Evolutionary conservation across 768 basidiomycete species (phyloP), one percentile per base, ranked within the genome.

Genomic region (Pleurotus tuber-regium): DNA sequence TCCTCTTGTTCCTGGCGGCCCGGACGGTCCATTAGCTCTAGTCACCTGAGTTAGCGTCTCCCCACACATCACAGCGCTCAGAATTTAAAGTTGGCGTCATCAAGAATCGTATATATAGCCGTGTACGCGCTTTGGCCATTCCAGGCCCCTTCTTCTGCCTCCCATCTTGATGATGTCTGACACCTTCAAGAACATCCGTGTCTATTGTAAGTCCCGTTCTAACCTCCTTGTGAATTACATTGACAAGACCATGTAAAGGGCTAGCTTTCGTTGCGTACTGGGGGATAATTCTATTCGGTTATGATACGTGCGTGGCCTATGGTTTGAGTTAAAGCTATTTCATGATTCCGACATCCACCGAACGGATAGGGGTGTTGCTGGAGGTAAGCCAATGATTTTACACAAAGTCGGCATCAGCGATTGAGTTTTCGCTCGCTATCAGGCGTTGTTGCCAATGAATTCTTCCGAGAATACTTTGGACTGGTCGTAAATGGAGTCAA

Each of bases 251-350:
- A 24, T 14, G 46, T 21, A 47, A 14, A 89, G 87, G 84, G 78
- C 66, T 89, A 58, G 87, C 86, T 1, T 84, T 89, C 61, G 69
- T 86, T 53, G 83, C 75, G 0, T 89, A 89, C 65, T 87, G 84
- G 83, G 88, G 88, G 1, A 88, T 88, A 54, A 69, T 90, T n/a
- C 71, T 90, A 14, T 92, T 92, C 61, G 89, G 89, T 59, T 91
- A 89, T 59, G 87, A 88, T 63, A 83, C 84, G 80, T 84, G 60
- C 52, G 79, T 74, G 16, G 18, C 41, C 24, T 9, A 30, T 18
- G 39, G 26, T n/a, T 33, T 21, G 18, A 16, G 5, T 33, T 9
- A 21, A 16, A 18, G n/a, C 21, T 30, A 26, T 23, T 31, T 40
- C 40, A 12, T n/a, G 29, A 30, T n/a, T 18, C 40, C 12, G 23